Evolutionary conservation across 139 green algal species (phyloP), one percentile per base, ranked within the genome.

Genomic region (Ostreobium quekettii): DNA sequence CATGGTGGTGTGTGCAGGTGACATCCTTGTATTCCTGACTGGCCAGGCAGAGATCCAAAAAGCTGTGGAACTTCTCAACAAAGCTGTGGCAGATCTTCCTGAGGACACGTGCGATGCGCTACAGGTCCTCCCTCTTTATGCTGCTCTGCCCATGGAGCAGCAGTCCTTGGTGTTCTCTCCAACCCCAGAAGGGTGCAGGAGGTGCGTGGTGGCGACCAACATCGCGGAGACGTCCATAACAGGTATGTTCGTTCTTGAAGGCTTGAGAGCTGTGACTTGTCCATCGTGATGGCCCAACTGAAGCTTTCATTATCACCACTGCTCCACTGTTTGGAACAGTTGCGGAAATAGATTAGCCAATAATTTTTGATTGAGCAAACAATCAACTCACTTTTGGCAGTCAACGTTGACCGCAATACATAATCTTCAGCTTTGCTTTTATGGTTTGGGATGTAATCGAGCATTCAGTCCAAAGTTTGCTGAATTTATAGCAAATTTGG

Each of bases 191-290:
- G 88, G 85, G 2, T 80, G 86, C 62, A 76, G 93, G 15, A 79
- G 91, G 24, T 85, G 86, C 71, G 90, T 98, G 32, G 78, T 97
- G 48, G 87, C 93, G 22, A 98, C 93, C 61, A 98, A 98, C 78
- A 86, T 98, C 36, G 93, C 93, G 11, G 93, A 98, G 74, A 98
- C 93, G 22, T 93, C 83, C 48, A 79, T 98, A 37, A 98, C 93
- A 57, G 86, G 92, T 75, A 78, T 46, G 59, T 26, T 56, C 36
- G 6, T 65, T 6, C 39, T n/a, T n/a, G n/a, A n/a, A n/a, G n/a
- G n/a, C n/a, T n/a, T n/a, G n/a, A n/a, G n/a, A n/a, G n/a, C n/a
- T n/a, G n/a, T n/a, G n/a, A n/a, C n/a, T n/a, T n/a, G n/a, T n/a
- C n/a, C n/a, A n/a, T n/a, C n/a, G n/a, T n/a, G n/a, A n/a, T n/a